Conservation (phyloP, 805 yeast species). For the Saccharomycopsis guyanensis region DNA sequence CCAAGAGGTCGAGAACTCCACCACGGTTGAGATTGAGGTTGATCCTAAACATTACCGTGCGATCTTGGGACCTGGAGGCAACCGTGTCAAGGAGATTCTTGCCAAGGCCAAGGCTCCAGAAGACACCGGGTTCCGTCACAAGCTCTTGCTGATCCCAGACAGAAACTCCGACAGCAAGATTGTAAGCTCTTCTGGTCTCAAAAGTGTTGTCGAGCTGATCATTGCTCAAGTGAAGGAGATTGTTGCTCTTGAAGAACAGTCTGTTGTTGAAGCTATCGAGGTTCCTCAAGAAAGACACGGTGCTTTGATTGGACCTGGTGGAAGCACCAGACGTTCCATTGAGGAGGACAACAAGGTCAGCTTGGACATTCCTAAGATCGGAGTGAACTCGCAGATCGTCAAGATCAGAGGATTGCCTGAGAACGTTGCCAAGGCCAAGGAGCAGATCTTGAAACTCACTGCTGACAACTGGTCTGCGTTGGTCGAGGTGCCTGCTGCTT, state of each 20-base stretch:
- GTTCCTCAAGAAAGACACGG: constrained; percentile 71
- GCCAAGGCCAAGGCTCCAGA: constrained; percentile 70
- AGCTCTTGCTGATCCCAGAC: constrained; percentile 63
- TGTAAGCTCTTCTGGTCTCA: constrained; percentile 69
- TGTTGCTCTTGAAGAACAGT: constrained; percentile 56
- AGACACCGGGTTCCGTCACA: constrained; percentile 40
- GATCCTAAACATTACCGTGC: constrained; percentile 67
- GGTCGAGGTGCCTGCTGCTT: constrained; percentile 48
- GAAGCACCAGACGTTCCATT: constrained; percentile 61
- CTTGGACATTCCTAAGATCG: constrained; percentile 58
- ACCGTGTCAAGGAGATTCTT: constrained; percentile 65
- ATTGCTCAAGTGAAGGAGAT: constrained; percentile 53
- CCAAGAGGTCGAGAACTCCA: constrained; percentile 54
- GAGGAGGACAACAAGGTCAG: constrained; percentile 62
- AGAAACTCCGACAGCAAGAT: constrained; percentile 48
- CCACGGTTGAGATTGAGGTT: constrained; percentile 52
- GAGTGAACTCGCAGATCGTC: constrained; percentile 42
- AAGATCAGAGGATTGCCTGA: constrained; percentile 61
- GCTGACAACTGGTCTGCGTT: constrained; percentile 47
- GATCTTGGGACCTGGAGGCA: constrained; percentile 74
- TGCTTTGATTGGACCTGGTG: constrained; percentile 74
- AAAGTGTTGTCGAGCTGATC: constrained; percentile 60
- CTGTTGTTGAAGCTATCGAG: constrained; percentile 42
- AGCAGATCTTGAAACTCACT: constrained; percentile 46
- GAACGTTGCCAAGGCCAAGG: constrained; percentile 53